A percentile compares a stretch with the other conserved stretches of the same genome.
Evolutionary conservation across 2,329 filamentous ascomycete genomes (phyloP).

Genomic region (Endoconidiophora laricicola): DNA sequence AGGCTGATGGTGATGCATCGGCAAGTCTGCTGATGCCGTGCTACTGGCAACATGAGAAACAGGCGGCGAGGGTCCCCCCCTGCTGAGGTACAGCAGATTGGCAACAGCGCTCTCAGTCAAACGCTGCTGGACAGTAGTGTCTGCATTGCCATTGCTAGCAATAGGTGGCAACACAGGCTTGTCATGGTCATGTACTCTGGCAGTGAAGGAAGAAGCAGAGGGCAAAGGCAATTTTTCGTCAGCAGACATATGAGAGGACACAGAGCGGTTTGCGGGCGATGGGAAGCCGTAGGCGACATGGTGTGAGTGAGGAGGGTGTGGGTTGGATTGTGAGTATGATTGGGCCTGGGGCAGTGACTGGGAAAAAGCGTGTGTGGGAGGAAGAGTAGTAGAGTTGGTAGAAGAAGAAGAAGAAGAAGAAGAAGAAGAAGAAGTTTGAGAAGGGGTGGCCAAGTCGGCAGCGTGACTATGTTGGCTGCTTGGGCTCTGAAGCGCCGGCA

Average conservation of each 20-base stretch:
- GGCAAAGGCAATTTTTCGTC: slow-evolving; percentile 14
- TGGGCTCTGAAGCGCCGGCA: slow-evolving; percentile 1
- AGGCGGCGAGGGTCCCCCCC: slow-evolving; percentile 15
- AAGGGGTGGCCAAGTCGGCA: too few species aligned
- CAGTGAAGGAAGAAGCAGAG: neutral
- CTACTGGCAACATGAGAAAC: slow-evolving; percentile 12
- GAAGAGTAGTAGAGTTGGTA: neutral
- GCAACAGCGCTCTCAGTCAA: slow-evolving; percentile 21
- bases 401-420: neutral
- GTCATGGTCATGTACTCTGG: slow-evolving; percentile 11
- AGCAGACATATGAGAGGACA: slow-evolving; percentile 12
- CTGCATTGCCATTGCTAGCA: neutral
- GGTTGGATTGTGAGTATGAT: neutral
- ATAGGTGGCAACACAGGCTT: neutral
- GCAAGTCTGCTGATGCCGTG: slow-evolving; percentile 4
- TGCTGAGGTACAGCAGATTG: slow-evolving; percentile 21
- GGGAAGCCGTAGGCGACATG: slow-evolving; percentile 2
- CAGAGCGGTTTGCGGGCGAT: slow-evolving; percentile 1
- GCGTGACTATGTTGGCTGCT: neutral
- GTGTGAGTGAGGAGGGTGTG: slow-evolving; percentile 1
- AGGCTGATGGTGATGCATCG: neutral
- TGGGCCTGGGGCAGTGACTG: neutral
- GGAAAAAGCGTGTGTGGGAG: neutral
- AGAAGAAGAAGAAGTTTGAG: too few species aligned
- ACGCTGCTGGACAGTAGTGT: slow-evolving; percentile 17